Evolutionary conservation across 2,329 filamentous ascomycete species (phyloP).

Genomic region (Cladophialophora immunda): DNA sequence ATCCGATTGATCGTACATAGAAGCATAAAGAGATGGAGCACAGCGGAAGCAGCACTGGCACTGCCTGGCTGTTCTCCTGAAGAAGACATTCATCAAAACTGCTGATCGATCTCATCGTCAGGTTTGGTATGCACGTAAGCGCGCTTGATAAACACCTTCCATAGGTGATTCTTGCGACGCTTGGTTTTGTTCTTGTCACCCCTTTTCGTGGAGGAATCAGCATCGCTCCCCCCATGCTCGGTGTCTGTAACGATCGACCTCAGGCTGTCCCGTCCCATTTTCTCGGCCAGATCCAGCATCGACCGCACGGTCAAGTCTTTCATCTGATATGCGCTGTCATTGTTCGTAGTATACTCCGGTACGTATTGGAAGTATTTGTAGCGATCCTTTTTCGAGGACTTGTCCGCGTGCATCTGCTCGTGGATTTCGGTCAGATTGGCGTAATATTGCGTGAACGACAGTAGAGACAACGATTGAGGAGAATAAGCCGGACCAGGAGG

Average conservation of each 20-base stretch:
- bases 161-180: constrained; percentile 39
- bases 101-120: constrained; percentile 41
- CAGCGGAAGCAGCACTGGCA: not conserved
- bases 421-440: constrained; percentile 94
- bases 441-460: constrained; percentile 88
- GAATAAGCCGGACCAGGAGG: constrained; percentile 90
- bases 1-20: not conserved
- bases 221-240: constrained; percentile 12
- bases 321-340: constrained; percentile 77
- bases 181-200: constrained; percentile 49
- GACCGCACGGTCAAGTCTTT: constrained; percentile 85
- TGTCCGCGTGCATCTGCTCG: constrained; percentile 64
- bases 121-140: constrained; percentile 41
- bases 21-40: not conserved
- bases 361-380: constrained; percentile 76
- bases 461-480: constrained; percentile 79
- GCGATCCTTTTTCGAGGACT: constrained; percentile 41
- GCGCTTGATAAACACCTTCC: constrained; percentile 40
- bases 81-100: constrained; percentile 33
- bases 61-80: not conserved
- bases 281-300: constrained; percentile 79
- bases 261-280: constrained; percentile 44
- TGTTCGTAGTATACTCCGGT: constrained; percentile 84
- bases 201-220: constrained; percentile 20
- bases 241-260: constrained; percentile 8